A percentile compares a stretch with the other conserved stretches of the same genome.
Conservation (phyloP, 352 stramenopile species). For the Globisporangium echinulatum region DNA sequence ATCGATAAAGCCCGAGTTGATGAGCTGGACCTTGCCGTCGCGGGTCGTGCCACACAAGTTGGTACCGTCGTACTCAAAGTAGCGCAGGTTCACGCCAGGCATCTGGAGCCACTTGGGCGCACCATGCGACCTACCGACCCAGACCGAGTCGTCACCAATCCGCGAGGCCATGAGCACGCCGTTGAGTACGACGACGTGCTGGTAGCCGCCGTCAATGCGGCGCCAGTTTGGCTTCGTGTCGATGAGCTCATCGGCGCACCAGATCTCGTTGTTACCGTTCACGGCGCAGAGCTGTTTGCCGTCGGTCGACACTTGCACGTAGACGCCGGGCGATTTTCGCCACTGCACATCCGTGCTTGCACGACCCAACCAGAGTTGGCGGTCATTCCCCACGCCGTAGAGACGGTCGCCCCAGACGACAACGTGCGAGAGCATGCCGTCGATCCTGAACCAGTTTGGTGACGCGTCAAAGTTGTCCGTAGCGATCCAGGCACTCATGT, state of each 20-base stretch:
- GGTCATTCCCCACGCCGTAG: constrained; percentile 13
- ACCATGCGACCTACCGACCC: constrained; percentile 11
- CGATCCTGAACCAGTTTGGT: constrained; percentile 17
- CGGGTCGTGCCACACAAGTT: constrained; percentile 16
- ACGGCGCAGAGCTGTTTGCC: constrained; percentile 22
- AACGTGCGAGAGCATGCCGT: constrained; percentile 16
- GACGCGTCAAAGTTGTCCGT: constrained; percentile 10
- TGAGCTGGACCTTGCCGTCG: constrained; percentile 13
- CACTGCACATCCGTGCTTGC: constrained; percentile 8
- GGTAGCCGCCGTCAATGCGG: neutral
- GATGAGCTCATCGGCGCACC: constrained; percentile 19
- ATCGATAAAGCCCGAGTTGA: constrained; percentile 6
- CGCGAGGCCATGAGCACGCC: constrained; percentile 9
- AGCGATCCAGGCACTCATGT: constrained; percentile 15
- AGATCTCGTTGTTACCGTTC: constrained; percentile 16
- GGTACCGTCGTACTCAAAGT: constrained; percentile 22
- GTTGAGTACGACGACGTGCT: constrained; percentile 11
- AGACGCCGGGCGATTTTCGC: constrained; percentile 10
- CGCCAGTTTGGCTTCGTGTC: constrained; percentile 10
- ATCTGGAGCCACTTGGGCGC: constrained; percentile 19
- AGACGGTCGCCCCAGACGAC: constrained; percentile 21
- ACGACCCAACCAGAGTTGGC: constrained; percentile 15
- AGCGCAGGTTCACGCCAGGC: constrained; percentile 11
- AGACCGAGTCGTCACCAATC: constrained; percentile 14
- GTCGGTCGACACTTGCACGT: constrained; percentile 21